Conservation (phyloP, 2,329 filamentous ascomycete genomes). For the Xylariaceae sp. region DNA sequence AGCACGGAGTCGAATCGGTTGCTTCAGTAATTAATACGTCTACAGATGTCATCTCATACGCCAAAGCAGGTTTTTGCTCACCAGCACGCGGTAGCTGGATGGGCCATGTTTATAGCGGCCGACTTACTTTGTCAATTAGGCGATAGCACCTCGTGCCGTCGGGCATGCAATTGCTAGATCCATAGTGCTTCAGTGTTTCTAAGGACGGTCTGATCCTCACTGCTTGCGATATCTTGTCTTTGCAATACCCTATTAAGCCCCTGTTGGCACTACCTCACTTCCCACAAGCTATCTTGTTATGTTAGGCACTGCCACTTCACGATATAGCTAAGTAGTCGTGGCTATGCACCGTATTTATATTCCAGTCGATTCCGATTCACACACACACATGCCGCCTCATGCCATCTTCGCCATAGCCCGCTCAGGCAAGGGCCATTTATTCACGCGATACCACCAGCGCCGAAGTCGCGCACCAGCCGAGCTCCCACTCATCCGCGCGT, state of each 20-base stretch:
- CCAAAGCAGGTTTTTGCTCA: constrained; percentile 5
- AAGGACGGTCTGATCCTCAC: too few relatives aligned
- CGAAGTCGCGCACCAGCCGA: constrained; percentile 72
- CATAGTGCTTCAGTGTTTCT: neutral
- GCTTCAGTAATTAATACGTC: constrained; percentile 4
- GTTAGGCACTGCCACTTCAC: neutral
- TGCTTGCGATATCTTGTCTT: neutral
- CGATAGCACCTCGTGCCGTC: constrained; percentile 5
- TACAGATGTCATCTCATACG: constrained; percentile 24
- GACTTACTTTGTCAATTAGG: neutral
- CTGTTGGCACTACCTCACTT: neutral
- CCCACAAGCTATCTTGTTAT: neutral
- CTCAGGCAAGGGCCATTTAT: constrained; percentile 74
- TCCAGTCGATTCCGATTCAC: neutral
- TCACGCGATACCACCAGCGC: constrained; percentile 93
- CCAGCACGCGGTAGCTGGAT: neutral
- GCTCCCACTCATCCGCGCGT: constrained; percentile 70
- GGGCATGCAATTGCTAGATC: constrained; percentile 1
- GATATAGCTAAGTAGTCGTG: neutral
- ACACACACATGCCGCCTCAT: neutral
- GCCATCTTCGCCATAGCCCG: constrained; percentile 7
- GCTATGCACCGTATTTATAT: neutral
- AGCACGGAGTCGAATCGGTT: neutral
- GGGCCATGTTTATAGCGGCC: constrained; percentile 1
- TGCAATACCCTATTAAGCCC: neutral